Conservation (phyloP, 2,329 filamentous ascomycete genomes). For the Cercospora sp. region DNA sequence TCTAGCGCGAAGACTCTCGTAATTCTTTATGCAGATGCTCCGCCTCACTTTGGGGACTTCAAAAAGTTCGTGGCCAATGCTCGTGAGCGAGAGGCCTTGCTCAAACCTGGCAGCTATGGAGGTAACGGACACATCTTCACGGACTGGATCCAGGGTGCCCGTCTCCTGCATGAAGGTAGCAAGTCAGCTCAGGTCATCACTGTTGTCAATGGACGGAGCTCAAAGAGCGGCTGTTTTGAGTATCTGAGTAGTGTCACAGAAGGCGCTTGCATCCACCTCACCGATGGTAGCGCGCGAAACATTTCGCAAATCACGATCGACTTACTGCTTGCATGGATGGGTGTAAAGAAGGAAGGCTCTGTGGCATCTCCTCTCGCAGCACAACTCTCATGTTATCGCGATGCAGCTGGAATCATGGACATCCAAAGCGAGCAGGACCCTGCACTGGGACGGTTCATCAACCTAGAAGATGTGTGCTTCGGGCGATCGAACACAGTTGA, state of each 20-base stretch:
- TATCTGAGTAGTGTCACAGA: constrained; percentile 11
- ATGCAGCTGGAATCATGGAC: not conserved
- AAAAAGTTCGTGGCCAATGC: not conserved
- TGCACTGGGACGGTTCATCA: not conserved
- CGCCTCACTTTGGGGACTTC: constrained; percentile 14
- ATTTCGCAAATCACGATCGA: constrained; percentile 23
- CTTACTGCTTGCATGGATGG: constrained; percentile 23
- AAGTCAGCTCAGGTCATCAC: constrained; percentile 21
- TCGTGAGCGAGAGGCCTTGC: constrained; percentile 14
- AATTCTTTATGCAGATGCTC: constrained; percentile 20
- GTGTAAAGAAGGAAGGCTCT: constrained; percentile 16
- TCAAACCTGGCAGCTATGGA: constrained; percentile 11
- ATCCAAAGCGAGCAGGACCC: constrained; percentile 6
- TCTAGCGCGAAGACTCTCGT: constrained; percentile 19
- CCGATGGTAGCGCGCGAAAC: constrained; percentile 1
- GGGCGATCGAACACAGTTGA: not conserved
- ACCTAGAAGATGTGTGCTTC: not conserved
- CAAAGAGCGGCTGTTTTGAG: constrained; percentile 7
- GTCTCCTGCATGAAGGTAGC: constrained; percentile 10
- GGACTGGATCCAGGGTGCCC: constrained; percentile 19
- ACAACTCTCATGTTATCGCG: constrained; percentile 7
- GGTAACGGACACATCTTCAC: constrained; percentile 15
- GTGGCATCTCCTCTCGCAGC: not conserved
- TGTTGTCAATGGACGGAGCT: constrained; percentile 5
- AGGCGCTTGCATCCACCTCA: constrained; percentile 16